Evolutionary conservation across 2,329 filamentous ascomycete genomes (phyloP).

Genomic region (Parastagonospora nodorum): DNA sequence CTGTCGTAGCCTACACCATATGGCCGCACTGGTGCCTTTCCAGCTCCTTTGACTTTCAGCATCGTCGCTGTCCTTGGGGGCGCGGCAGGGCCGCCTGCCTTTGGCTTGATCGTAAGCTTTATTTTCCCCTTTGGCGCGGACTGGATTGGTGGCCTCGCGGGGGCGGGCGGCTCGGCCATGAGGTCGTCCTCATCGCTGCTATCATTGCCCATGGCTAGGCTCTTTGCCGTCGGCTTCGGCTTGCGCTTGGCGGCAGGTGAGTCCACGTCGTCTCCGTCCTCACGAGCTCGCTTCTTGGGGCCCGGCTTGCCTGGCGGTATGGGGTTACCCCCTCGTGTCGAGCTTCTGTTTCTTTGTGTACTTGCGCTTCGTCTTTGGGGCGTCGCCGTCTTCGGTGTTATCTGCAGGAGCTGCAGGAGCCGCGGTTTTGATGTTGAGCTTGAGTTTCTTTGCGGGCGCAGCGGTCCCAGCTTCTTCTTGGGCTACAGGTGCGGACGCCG

Average conservation of each 20-base stretch:
- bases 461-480: constrained; percentile 9
- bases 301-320: constrained; percentile 30
- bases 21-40: constrained; percentile 54
- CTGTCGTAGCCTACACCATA: constrained; percentile 94
- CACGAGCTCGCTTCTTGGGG: constrained; percentile 43
- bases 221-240: constrained; percentile 42
- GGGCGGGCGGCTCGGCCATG: constrained; percentile 6
- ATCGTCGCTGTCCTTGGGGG: constrained; percentile 26
- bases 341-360: constrained; percentile 49
- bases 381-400: constrained; percentile 39
- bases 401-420: constrained; percentile 24
- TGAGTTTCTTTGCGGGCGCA: constrained; percentile 23
- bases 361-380: constrained; percentile 49
- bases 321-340: constrained; percentile 35
- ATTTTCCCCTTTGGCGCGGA: constrained; percentile 30
- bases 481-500: constrained; percentile 12
- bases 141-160: constrained; percentile 12
- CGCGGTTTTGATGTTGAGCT: constrained; percentile 40
- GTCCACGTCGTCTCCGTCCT: constrained; percentile 39
- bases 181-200: constrained; percentile 35
- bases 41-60: constrained; percentile 42
- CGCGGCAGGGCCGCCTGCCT: constrained; percentile 17
- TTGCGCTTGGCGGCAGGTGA: constrained; percentile 40
- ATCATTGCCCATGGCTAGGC: constrained; percentile 28
- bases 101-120: constrained; percentile 42